These are phyloP conservation scores for Selenicereus undatus DNA, from an alignment of 148 eudicot species.

Conservation along the genomic window DNA sequence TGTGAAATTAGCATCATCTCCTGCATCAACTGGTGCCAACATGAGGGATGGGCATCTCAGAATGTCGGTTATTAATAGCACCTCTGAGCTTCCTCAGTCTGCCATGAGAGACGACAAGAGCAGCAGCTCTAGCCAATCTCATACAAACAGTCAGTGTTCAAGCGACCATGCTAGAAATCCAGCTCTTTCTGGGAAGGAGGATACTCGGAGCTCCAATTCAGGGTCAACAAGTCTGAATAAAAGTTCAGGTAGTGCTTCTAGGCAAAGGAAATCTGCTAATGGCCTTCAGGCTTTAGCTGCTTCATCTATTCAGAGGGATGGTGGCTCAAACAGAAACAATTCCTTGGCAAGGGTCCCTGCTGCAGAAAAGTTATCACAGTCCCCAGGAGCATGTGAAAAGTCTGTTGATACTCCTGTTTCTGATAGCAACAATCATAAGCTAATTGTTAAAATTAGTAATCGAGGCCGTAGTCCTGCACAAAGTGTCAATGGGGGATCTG, in stretches of 20 bases:
- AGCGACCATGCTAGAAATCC: conserved; percentile 48
- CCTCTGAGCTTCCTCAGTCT: conserved; percentile 44
- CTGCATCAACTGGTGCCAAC: conserved; percentile 28
- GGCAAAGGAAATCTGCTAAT: conserved; percentile 36
- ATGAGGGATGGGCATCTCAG: conserved; percentile 32
- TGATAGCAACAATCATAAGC: conserved; percentile 43
- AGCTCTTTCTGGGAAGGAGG: conserved; percentile 49
- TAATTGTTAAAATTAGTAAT: conserved; percentile 64
- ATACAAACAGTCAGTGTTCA: conserved; percentile 61
- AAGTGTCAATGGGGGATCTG: conserved; percentile 36
- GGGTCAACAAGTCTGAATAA: conserved; percentile 41
- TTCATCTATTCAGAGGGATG: conserved; percentile 43
- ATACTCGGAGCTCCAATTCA: conserved; percentile 51
- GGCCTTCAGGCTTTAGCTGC: conserved; percentile 32
- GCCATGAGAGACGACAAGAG: conserved; percentile 62
- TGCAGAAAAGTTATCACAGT: conserved; percentile 39
- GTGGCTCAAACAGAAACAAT: conserved; percentile 30
- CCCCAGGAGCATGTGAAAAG: conserved; percentile 30
- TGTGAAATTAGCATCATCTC: conserved; percentile 33
- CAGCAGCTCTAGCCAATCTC: conserved; percentile 74
- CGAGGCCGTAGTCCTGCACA: conserved; percentile 48
- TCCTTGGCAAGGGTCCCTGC: conserved; percentile 26
- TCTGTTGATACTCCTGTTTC: conserved; percentile 32
- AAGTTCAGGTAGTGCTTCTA: conserved; percentile 34
- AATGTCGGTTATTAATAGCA: conserved; percentile 29